Conservation (phyloP, 192 early-diverging fungal species). For the Diversispora eburnea region DNA sequence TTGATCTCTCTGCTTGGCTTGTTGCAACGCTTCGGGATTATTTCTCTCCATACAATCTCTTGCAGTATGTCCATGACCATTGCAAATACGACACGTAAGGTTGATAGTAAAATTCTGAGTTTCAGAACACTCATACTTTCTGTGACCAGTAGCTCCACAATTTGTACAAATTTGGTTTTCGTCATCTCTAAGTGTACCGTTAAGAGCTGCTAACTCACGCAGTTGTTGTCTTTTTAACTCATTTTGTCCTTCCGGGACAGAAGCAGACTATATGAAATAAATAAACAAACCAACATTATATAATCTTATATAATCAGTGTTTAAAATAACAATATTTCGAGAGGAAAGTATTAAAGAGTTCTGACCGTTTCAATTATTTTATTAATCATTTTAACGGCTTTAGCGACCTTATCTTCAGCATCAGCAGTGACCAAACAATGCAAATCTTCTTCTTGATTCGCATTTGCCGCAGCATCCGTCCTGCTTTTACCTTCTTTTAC, state of each 20-base stretch:
- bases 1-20: conserved; percentile 74
- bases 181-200: conserved; percentile 95
- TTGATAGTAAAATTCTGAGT: conserved; percentile 78
- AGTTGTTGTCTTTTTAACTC: conserved; percentile 93
- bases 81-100: conserved; percentile 86
- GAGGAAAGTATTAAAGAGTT: not conserved
- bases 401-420: conserved; percentile 80
- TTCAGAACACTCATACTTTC: conserved; percentile 89
- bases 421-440: conserved; percentile 92
- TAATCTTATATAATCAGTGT: not conserved
- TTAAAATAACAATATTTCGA: not conserved
- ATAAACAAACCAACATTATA: not conserved
- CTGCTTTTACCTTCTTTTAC: conserved; percentile 91
- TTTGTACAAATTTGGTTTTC: conserved; percentile 92
- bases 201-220: conserved; percentile 89
- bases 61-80: conserved; percentile 86
- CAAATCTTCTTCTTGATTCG: conserved; percentile 73
- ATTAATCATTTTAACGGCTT: conserved; percentile 79
- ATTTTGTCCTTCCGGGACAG: conserved; percentile 92
- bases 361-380: conserved; percentile 91
- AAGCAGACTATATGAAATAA: conserved; percentile 55
- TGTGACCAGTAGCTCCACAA: conserved; percentile 89
- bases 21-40: conserved; percentile 71
- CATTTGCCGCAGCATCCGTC: conserved; percentile 45
- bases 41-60: conserved; percentile 88